Evolutionary conservation across 179 eudicot genomes (phyloP).

Genomic region (Gypsophila paniculata): DNA sequence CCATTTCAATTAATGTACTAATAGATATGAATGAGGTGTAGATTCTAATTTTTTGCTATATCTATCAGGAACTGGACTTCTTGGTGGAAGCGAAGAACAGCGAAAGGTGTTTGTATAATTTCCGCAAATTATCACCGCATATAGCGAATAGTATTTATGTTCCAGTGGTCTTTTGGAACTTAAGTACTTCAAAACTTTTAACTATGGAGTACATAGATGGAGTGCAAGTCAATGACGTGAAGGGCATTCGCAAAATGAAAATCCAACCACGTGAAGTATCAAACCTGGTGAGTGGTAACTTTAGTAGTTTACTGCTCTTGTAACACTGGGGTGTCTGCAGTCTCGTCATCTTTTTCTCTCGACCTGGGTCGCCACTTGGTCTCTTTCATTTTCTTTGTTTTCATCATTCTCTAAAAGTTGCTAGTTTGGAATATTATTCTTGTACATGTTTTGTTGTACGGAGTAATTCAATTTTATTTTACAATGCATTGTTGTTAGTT

Average conservation of each 20-base stretch:
- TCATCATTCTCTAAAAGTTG: conserved; percentile 4
- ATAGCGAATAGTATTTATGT: conserved; percentile 83
- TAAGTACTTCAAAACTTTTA: conserved; percentile 82
- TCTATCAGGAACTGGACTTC: conserved; percentile 87
- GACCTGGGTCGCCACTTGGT: conserved; percentile 3
- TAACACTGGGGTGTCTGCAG: neutral
- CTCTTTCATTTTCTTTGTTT: neutral
- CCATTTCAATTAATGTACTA: neutral
- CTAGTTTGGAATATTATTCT: neutral
- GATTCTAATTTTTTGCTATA: conserved; percentile 21
- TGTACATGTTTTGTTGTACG: neutral
- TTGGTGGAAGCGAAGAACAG: conserved; percentile 89
- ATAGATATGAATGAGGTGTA: neutral
- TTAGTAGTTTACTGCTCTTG: conserved; percentile 22
- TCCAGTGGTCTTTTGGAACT: conserved; percentile 74
- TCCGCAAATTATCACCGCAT: conserved; percentile 80
- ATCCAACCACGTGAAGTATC: conserved; percentile 73
- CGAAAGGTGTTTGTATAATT: conserved; percentile 78
- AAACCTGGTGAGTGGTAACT: conserved; percentile 45
- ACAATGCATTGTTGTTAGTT: neutral
- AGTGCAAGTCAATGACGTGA: conserved; percentile 66
- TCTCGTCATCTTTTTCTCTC: neutral
- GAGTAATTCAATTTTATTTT: no score
- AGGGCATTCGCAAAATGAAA: conserved; percentile 60
- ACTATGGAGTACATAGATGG: conserved; percentile 97